Evolutionary conservation across 768 basidiomycete genomes (phyloP), one percentile per base, ranked within the genome.

Genomic region (Tricholoma sp.): DNA sequence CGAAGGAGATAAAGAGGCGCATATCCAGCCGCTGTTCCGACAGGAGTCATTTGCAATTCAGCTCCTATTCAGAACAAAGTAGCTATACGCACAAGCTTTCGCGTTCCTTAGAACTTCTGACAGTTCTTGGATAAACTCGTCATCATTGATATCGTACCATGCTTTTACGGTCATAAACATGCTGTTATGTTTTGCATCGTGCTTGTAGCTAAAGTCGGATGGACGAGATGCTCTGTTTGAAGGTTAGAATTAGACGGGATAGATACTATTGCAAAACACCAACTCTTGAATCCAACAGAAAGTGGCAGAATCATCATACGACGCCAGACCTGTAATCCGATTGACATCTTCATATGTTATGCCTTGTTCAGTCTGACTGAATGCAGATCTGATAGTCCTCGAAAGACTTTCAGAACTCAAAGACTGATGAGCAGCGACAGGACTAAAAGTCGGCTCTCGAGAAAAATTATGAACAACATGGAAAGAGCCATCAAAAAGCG

Each of bases 121-220:
- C 33, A 81, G 62, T 52, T 74, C 65, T 42, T 66, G 57, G 36
- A 82, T 32, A 59, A 71, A 50, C 53, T 71, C 57, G 56, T 72
- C 58, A 61, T 72, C 70, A 59, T 72, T 64, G 48, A 57, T 60
- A 24, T 78, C 76, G 28, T 76, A 63, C 81, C 82, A 83, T 53
- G 89, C 62, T 50, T 75, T 74, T 8, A 85, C 77, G n/a, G 83
- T 76, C 28, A 88, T 69, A 18, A 90, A 71, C 41, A 72, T 75
- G 53, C 73, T 79, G 50, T 68, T 76, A 48, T 82, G 83, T 65
- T 81, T 80, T 5, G 89, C 85, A 65, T 91, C 87, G 61, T 88
- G 84, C 59, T 87, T 89, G 73, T 91, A 91, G 68, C 85, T 89
- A 64, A 91, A 89, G 68, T 91, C 89, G 0, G 81, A 78, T 0